Base-by-base conservation (phyloP, 1,139 yeast species). In the Candida frijolesensis region DNA sequence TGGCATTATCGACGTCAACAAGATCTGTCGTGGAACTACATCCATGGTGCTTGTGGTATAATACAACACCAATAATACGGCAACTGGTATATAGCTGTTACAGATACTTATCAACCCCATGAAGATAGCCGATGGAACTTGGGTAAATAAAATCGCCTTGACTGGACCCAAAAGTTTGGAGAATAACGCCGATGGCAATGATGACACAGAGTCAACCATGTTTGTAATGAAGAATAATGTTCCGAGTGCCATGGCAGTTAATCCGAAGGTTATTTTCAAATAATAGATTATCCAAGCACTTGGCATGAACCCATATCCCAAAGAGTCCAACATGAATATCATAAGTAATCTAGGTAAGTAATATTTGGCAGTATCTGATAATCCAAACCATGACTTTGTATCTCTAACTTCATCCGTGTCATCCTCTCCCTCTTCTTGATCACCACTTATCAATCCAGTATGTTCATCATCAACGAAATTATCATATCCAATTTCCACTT, bases 261-360 rank as follows among this genome's bases (percentile, higher is more conserved):
- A 63, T 2, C 56, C 49, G 51, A 77, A 80, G 4, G 64, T 60
- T 33, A 64, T 65, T 50, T 78, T 78, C 69, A 89, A 84, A 67
- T 89, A 91, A 63, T 85, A 90, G 32, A 90, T 89, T 46, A 87
- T 79, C 97, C 97, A 91, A 1, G 96, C 87, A 45, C 85, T 76
- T 1, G 96, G 85, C 89, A 89, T 87, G 65, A 90, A 86, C 0
- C 97, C 96, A 54, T 85, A 84, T 0, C 96, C 97, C 49, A 91
- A 76, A 0, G 97, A 89, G 65, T 91, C 97, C 54, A 87, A 80
- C 72, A 89, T 82, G 54, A 85, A 77, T 7, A 87, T 76, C 39
- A 75, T 64, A 33, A 82, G 61, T 12, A 82, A 65, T 43, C 75
- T 69, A 9, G 74, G 66, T 15, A 82, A 65, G 34, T 72, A 68